phyloP scores from a whole-genome alignment of 2,329 filamentous ascomycete species.

The Daldinia sp. region DNA sequence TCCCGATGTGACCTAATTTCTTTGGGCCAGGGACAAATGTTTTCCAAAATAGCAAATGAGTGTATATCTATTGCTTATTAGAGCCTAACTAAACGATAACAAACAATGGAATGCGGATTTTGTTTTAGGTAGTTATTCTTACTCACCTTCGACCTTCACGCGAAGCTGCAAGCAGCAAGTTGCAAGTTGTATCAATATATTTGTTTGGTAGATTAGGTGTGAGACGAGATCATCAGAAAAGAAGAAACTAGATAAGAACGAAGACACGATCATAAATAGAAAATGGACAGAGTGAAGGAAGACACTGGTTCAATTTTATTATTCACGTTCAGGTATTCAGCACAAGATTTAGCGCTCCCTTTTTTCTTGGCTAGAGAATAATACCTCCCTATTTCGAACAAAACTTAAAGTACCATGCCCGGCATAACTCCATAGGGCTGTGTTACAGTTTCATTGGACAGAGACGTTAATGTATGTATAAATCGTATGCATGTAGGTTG shows the following conservation, averaged over 20 bases:
- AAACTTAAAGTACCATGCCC: conserved; percentile 3
- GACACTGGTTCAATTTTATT: conserved; percentile 20
- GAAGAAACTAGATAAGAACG: conserved; percentile 12
- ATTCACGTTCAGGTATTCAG: conserved; percentile 24
- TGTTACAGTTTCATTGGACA: background rate
- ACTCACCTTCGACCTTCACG: conserved; percentile 20
- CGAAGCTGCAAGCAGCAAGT: background rate
- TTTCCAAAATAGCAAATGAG: conserved; percentile 13
- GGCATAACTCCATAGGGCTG: conserved; percentile 7
- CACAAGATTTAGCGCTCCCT: conserved; percentile 22
- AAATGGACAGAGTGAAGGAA: background rate
- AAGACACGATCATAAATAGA: conserved; percentile 11
- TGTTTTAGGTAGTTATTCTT: background rate
- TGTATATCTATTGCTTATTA: conserved; percentile 22
- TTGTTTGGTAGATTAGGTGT: background rate
- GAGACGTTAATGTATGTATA: background rate
- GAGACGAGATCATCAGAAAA: background rate
- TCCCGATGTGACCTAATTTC: conserved; percentile 17
- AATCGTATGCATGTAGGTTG: background rate
- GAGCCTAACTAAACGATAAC: conserved; percentile 1
- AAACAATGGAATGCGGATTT: background rate
- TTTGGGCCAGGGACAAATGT: conserved; percentile 23
- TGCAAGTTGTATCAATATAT: conserved; percentile 4
- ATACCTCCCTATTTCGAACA: conserved; percentile 32
- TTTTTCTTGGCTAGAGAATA: conserved; percentile 19